Percentiles rank a stretch among this genome's conserved stretches.
phyloP scores from a whole-genome alignment of 169 alveolate species.

The Pseudocohnilembus persalinus region DNA sequence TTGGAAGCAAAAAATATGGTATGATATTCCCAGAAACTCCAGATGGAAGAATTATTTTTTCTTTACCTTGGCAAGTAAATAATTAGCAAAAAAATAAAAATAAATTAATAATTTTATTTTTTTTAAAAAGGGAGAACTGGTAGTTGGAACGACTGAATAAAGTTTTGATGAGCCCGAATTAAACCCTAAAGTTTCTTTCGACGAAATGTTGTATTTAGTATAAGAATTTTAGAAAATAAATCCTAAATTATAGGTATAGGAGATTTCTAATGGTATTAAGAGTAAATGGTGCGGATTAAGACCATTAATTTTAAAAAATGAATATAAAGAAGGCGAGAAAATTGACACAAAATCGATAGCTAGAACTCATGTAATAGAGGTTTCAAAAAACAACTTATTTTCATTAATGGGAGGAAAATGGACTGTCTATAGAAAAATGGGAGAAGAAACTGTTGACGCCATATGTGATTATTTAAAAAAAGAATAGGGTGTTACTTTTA shows the following conservation, averaged over 20 bases:
- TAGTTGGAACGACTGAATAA: slow-evolving; percentile 47
- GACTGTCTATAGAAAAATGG: slow-evolving; percentile 95
- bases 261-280: slow-evolving; percentile 46
- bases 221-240: slow-evolving; percentile 23
- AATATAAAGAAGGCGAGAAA: slow-evolving; percentile 45
- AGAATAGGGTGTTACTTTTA: slow-evolving; percentile 15
- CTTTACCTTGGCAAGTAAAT: slow-evolving; percentile 88
- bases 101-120: no score
- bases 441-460: slow-evolving; percentile 74
- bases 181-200: slow-evolving; percentile 39
- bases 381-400: slow-evolving; percentile 83
- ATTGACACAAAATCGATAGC: slow-evolving; percentile 80
- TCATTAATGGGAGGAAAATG: slow-evolving; percentile 95
- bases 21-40: slow-evolving; percentile 89
- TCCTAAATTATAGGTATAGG: slow-evolving; percentile 4
- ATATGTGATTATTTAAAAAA: slow-evolving; percentile 22
- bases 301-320: slow-evolving; percentile 68
- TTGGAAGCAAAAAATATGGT: slow-evolving; percentile 84
- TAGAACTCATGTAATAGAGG: slow-evolving; percentile 90
- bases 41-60: slow-evolving; percentile 93
- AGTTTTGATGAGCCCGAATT: slow-evolving; percentile 22
- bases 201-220: slow-evolving; percentile 30
- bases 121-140: not conserved
- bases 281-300: slow-evolving; percentile 86
- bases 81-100: no score